Evolutionary conservation across 768 basidiomycete genomes (phyloP), one percentile per base, ranked within the genome.

Genomic region (Tulasnella sp.): DNA sequence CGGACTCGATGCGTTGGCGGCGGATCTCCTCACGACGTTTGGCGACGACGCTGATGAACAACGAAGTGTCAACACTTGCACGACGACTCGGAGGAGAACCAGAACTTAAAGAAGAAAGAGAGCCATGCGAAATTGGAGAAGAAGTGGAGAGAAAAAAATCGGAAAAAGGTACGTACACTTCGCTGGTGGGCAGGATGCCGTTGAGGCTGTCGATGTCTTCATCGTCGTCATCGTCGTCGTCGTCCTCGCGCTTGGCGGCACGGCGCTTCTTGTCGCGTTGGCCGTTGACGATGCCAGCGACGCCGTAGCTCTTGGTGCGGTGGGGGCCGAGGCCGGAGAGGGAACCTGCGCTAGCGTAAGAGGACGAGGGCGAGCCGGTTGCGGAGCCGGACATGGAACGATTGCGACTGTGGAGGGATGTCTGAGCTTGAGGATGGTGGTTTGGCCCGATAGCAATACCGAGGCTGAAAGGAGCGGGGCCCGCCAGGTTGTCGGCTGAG

Each of bases 1-100:
- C 92, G 32, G 92, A 93, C 84, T 94, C 92, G 83, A 94, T 94
- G 81, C 92, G 91, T 83, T 94, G 92, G 79, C 88, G 88, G 79
- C 92, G 91, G 77, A 94, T 91, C 71, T 91, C 91, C 84, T 94
- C 92, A 78, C 92, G 90, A 81, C 92, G 91, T 71, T 75, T 72
- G 62, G 71, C 73, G 62, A 74, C 74, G 44, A 63, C 74, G 64
- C 74, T 74, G 73, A 66, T 65, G 44, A 73, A 62, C 65, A 66
- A 67, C 32, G 67, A 69, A 42, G 67, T 70, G 69, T 70, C 69
- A 70, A 52, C 40, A 52, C 69, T 70, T 52, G 69, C 47, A 36
- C 69, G 69, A 34, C 42, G 71, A 72, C 62, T 40, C 35, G 64
- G 64, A 72, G 71, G 64, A 41, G 36, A 41, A 62, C 59, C 59